A percentile compares a stretch with the other conserved stretches of the same genome.
Conservation (phyloP, 2,329 filamentous ascomycete species). For the Colletotrichum sp. region DNA sequence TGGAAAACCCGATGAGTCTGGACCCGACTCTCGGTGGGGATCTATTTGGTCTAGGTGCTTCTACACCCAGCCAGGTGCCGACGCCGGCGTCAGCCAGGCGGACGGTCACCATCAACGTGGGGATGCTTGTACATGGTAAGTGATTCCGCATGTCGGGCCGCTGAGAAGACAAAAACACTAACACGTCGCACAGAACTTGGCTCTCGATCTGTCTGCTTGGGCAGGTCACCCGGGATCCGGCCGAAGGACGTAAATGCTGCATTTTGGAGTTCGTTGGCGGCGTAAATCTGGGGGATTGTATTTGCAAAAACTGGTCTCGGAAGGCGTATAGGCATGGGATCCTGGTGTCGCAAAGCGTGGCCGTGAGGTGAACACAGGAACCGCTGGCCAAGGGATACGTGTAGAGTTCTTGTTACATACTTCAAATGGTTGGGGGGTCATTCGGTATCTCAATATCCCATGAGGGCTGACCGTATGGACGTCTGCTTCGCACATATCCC, state of each 20-base stretch:
- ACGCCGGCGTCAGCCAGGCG: slow-evolving; percentile 27
- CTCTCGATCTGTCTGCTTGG: slow-evolving; percentile 40
- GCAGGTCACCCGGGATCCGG: slow-evolving; percentile 41
- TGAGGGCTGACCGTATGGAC: neutral
- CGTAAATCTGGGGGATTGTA: neutral
- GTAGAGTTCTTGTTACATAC: neutral
- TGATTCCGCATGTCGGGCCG: neutral
- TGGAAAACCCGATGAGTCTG: neutral
- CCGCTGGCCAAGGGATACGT: neutral
- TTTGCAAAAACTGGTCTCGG: neutral
- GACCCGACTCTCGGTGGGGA: neutral
- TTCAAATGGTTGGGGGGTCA: neutral
- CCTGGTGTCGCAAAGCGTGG: neutral
- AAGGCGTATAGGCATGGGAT: neutral
- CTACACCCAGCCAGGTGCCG: neutral
- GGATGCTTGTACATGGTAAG: slow-evolving; percentile 31
- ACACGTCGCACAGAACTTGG: slow-evolving; percentile 35
- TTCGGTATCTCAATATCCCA: neutral
- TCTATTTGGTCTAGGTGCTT: neutral
- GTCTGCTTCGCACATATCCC: neutral
- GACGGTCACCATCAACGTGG: slow-evolving; percentile 38
- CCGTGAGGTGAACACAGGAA: neutral
- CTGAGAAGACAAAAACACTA: neutral
- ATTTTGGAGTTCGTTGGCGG: slow-evolving; percentile 16
- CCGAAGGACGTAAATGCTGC: slow-evolving; percentile 36